Evolutionary conservation across 1,139 yeast genomes (phyloP), one percentile per base, ranked within the genome.

Genomic region (Hemisphaericaspora lyxosophila): DNA sequence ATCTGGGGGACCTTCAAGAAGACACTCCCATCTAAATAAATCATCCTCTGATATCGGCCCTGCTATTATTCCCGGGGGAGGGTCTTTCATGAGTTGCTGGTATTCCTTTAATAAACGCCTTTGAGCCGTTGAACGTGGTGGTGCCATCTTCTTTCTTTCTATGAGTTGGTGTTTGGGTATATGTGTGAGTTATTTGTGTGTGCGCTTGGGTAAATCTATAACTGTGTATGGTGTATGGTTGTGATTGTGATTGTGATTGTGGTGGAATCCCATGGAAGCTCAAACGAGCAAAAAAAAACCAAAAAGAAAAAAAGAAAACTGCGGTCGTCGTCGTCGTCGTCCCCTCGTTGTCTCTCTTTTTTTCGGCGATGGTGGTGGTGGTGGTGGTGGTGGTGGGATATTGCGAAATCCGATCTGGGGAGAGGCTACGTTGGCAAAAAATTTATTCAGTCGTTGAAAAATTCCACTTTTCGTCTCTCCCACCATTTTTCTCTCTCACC

Each of bases 61-160:
- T 0, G 98, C 98, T 6, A 89, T 78, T 34, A 92, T 87, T 1
- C 98, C 98, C 22, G 95, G 97, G 0, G 97, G 96, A 0, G 96
- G 83, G 48, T 90, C 96, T 47, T 78, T 78, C 15, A 82, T 70
- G 28, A 92, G 76, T 60, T 88, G 96, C 58, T 87, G 92, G 58
- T 85, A 84, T 61, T 92, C 98, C 50, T 88, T 87, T 57, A 89
- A 72, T 34, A 92, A 76, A 44, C 98, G 69, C 49, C 84, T 82
- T 45, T 85, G 94, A 9, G 97, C 97, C 2, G 96, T 89, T 13
- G 71, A 59, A 40, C 77, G 64, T 31, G 74, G 72, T 7, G 76
- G 65, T n/a, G 29, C 15, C 31, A 28, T 28, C n/a, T 8, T 26
- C 5, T 3, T 15, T 15, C 8, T 26, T 12, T 25, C 14, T 12